phyloP scores from a whole-genome alignment of 1,139 yeast species.

The Insectozyma bohioensis region DNA sequence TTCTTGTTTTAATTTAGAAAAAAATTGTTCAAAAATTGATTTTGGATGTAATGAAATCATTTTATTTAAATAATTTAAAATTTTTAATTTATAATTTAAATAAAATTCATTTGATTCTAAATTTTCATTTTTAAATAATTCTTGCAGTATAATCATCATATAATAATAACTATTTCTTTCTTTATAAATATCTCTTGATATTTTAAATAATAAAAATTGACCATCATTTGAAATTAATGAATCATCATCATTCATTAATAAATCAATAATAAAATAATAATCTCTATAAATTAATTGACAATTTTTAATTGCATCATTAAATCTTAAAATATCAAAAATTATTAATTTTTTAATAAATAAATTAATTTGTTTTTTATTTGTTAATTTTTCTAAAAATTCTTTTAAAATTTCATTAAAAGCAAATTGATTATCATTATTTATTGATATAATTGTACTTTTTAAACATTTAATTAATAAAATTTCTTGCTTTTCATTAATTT shows the following conservation, averaged over 20 bases:
- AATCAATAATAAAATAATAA: constrained; percentile 15
- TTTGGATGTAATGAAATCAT: constrained; percentile 23
- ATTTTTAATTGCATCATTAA: too few relatives aligned
- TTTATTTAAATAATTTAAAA: constrained; percentile 17
- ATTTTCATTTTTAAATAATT: constrained; percentile 9
- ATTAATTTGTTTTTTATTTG: constrained; percentile 1
- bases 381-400: neutral
- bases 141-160: constrained; percentile 11
- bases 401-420: constrained; percentile 5
- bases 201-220: constrained; percentile 16
- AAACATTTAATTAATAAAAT: constrained; percentile 17
- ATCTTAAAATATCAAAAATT: constrained; percentile 19
- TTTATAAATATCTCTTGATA: constrained; percentile 12
- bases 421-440: constrained; percentile 11
- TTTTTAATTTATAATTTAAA: constrained; percentile 9
- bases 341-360: constrained; percentile 19
- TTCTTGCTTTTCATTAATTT: constrained; percentile 14
- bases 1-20: constrained; percentile 19
- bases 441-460: constrained; percentile 18
- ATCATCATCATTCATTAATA: constrained; percentile 17
- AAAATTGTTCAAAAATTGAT: constrained; percentile 23
- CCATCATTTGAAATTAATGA: neutral
- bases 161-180: constrained; percentile 9
- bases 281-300: constrained; percentile 11
- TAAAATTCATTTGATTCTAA: constrained; percentile 6